A percentile compares a stretch with the other conserved stretches of the same genome.
Evolutionary conservation across 441 rosid genomes (phyloP).

Genomic region (Jatropha podagrica): DNA sequence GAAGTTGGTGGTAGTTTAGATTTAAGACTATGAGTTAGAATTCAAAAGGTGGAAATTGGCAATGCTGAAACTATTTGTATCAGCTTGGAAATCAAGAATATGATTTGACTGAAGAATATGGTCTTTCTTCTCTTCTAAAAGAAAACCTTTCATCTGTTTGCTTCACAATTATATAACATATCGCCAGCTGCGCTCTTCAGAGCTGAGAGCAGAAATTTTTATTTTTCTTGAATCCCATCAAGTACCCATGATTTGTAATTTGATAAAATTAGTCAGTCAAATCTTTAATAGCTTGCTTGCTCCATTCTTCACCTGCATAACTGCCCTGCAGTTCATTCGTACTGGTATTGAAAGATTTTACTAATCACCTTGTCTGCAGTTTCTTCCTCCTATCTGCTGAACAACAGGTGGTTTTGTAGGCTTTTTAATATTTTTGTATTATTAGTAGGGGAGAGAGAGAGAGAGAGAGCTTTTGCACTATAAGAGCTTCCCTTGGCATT

Average conservation of each 20-base stretch:
- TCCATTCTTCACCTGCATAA: not conserved
- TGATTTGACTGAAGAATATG: too few species aligned
- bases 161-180: not conserved
- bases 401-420: too few species aligned
- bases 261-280: not conserved
- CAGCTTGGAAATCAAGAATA: conserved; percentile 4
- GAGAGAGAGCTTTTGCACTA: not conserved
- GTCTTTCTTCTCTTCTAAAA: not conserved
- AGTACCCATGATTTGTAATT: not conserved
- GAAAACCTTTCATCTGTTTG: not conserved
- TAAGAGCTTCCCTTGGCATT: not conserved
- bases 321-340: not conserved
- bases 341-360: not conserved
- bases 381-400: not conserved
- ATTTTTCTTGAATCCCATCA: not conserved
- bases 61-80: not conserved
- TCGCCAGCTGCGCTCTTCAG: not conserved
- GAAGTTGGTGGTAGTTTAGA: not conserved
- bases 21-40: not conserved
- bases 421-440: too few species aligned
- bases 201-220: not conserved
- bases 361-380: not conserved
- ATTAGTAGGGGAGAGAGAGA: too few species aligned
- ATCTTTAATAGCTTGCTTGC: not conserved
- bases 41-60: not conserved